Evolutionary conservation across 768 basidiomycete species (phyloP).

Genomic region (Tylopilus sp.): DNA sequence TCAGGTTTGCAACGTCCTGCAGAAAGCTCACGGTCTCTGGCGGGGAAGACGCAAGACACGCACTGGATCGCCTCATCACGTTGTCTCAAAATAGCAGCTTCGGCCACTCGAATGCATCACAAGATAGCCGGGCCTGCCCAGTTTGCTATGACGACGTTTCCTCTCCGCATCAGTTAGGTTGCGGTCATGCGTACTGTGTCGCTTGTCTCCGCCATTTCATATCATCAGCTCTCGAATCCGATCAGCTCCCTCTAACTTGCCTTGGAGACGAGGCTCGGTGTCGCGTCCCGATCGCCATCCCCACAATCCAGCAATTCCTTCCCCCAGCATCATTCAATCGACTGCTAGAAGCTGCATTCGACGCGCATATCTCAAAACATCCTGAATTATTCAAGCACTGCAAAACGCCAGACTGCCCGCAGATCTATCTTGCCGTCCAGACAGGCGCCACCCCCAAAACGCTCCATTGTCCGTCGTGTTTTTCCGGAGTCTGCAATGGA

Average conservation of each 20-base stretch:
- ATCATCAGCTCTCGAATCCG: constrained; percentile 49
- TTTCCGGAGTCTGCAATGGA: constrained; percentile 57
- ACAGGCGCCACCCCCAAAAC: constrained; percentile 32
- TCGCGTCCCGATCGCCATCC: constrained; percentile 48
- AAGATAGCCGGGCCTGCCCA: constrained; percentile 38
- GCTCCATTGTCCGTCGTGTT: constrained; percentile 67
- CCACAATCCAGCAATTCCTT: constrained; percentile 48
- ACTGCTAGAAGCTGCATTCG: constrained; percentile 54
- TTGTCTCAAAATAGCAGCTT: constrained; percentile 33
- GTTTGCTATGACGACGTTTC: constrained; percentile 46
- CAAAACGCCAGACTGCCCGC: constrained; percentile 73
- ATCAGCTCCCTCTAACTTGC: constrained; percentile 64
- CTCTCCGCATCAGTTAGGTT: constrained; percentile 48
- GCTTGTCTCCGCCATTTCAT: constrained; percentile 58
- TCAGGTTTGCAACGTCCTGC: constrained; percentile 40
- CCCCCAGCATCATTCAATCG: constrained; percentile 49
- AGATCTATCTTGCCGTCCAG: constrained; percentile 59
- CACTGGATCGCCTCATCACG: constrained; percentile 41
- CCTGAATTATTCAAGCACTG: constrained; percentile 66
- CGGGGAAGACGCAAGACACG: constrained; percentile 51
- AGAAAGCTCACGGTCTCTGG: constrained; percentile 50
- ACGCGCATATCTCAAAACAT: constrained; percentile 52
- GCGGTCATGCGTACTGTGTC: constrained; percentile 67
- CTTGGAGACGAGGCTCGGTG: constrained; percentile 65
- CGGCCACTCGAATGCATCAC: not conserved